Conservation (phyloP, 495 filamentous ascomycete species). For the Neurospora hispaniola region DNA sequence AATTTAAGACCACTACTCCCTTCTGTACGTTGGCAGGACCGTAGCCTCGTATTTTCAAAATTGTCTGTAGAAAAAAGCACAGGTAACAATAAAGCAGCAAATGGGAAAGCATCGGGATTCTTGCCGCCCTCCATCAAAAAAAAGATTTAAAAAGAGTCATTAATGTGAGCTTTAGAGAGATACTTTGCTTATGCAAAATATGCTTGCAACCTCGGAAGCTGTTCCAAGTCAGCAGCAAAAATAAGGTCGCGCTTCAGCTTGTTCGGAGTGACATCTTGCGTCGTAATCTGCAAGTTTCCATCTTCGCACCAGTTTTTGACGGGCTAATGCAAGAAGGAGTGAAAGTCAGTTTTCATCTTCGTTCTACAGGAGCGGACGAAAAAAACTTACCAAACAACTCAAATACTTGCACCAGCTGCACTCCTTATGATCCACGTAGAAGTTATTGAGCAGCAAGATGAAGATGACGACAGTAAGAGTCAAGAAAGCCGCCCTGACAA, state of each 20-base stretch:
- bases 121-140: not conserved
- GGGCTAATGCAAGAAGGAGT: slow-evolving; percentile 34
- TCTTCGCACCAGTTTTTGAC: slow-evolving; percentile 72
- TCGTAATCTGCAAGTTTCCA: slow-evolving; percentile 35
- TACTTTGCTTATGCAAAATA: not conserved
- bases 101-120: not conserved
- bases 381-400: slow-evolving; percentile 71
- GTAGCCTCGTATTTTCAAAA: not conserved
- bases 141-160: not conserved
- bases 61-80: not conserved
- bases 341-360: slow-evolving; percentile 16
- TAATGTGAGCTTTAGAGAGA: not conserved
- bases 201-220: slow-evolving; percentile 4
- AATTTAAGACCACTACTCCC: not conserved
- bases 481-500: slow-evolving; percentile 70
- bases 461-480: slow-evolving; percentile 70
- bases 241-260: slow-evolving; percentile 16
- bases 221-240: slow-evolving; percentile 10
- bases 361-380: not conserved
- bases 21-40: not conserved
- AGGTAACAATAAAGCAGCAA: not conserved
- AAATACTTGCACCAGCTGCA: slow-evolving; percentile 92
- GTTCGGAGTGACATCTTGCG: slow-evolving; percentile 16
- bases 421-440: slow-evolving; percentile 65
- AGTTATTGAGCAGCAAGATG: slow-evolving; percentile 76